Percentiles rank a stretch among this genome's conserved stretches.
phyloP scores from a whole-genome alignment of 768 basidiomycete genomes.

The Tricholoma furcatifolium region DNA sequence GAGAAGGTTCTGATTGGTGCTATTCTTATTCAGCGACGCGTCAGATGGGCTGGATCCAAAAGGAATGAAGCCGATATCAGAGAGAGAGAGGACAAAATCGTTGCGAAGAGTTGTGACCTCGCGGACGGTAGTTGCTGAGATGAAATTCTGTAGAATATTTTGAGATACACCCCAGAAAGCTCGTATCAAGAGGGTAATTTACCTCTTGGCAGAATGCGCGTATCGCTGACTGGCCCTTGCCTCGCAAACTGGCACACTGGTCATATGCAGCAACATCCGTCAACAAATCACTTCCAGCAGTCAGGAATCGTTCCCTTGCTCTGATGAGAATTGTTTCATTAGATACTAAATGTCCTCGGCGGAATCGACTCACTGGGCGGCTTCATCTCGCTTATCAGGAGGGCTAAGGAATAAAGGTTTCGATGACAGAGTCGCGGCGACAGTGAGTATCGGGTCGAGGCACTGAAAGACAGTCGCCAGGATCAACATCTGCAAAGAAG shows the following conservation, averaged over 20 bases:
- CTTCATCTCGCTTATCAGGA: constrained; percentile 81
- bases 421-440: constrained; percentile 80
- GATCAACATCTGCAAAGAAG: constrained; percentile 72
- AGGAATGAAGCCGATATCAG: constrained; percentile 68
- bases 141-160: constrained; percentile 63
- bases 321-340: constrained; percentile 36
- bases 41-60: constrained; percentile 42
- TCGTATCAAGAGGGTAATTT: constrained; percentile 1
- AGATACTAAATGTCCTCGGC: neutral
- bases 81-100: constrained; percentile 73
- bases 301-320: constrained; percentile 68
- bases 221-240: constrained; percentile 44
- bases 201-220: constrained; percentile 74
- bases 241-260: constrained; percentile 53
- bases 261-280: constrained; percentile 80
- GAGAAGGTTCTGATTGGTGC: constrained; percentile 67
- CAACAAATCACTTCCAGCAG: constrained; percentile 78
- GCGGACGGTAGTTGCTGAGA: constrained; percentile 67
- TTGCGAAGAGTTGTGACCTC: constrained; percentile 77
- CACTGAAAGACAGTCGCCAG: constrained; percentile 83
- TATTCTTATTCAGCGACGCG: constrained; percentile 61
- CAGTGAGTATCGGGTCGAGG: constrained; percentile 75
- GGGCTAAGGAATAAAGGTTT: constrained; percentile 86
- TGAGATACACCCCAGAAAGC: neutral
- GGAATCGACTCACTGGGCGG: constrained; percentile 49